Base-by-base conservation (phyloP, 108 stramenopile species). In the Nitzschia palea region DNA sequence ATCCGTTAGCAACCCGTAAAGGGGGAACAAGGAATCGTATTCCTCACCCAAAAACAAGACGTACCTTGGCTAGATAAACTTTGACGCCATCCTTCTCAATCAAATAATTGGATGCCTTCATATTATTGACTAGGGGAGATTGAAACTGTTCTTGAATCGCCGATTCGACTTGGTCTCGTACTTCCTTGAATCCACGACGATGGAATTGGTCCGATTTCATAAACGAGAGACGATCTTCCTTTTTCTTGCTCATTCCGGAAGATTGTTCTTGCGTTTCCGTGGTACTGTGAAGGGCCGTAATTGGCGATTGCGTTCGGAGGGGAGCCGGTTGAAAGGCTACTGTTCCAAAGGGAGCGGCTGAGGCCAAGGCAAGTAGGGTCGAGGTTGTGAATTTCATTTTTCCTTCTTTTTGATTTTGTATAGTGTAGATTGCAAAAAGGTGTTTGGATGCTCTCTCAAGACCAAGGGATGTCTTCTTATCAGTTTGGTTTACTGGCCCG, bases 171-270 rank as follows among this genome's bases (percentile, higher is more conserved):
- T 74, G 53, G 0, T 81, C 74, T 22, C 91, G 83, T 12, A 91
- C 90, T 54, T 89, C 90, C 71, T 91, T 93, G 86, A 95, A 95
- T 53, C 95, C 95, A 42, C 73, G 62, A 12, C 95, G 83, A 77
- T 92, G 77, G 83, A 89, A 92, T 52, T 80, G 76, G 17, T 81
- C 73, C 18, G 81, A 75, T 70, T 90, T 93, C 81, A 93, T 88
- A 69, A 86, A 86, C 12, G 71, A 30, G 63, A 89, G 63, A 1
- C 91, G 86, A 31, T 86, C 84, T 48, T 80, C 76, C 74, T 93
- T 93, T 55, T 93, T 89, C 20, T 36, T 27, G 52, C 64, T 65
- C 52, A 66, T 66, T 0, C 35, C 32, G 4, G 30, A 26, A 36
- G 78, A 55, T 30, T 31, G 23, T 45, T 37, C n/a, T 34, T 40